These are phyloP conservation scores for Lactifluus subvellereus DNA, from an alignment of 768 basidiomycete genomes.

Conservation along the genomic window DNA sequence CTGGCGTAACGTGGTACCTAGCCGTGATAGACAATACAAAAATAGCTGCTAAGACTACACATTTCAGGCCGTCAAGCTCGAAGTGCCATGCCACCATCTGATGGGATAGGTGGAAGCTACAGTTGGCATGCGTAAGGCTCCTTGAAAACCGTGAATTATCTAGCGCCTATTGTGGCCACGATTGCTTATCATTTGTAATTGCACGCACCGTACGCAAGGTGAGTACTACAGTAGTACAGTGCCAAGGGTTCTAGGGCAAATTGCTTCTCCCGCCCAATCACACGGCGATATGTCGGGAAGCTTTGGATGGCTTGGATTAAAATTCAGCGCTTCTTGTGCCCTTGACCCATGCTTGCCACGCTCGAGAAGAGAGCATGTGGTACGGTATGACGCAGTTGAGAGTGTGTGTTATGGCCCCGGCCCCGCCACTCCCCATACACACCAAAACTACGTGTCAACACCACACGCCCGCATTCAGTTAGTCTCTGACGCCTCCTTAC, in stretches of 20 bases:
- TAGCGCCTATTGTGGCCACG: not conserved
- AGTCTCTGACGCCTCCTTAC: not conserved
- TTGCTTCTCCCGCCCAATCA: no score
- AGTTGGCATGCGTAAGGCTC: not conserved
- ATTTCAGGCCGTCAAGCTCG: not conserved
- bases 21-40: not conserved
- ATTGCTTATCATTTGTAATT: not conserved
- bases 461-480: not conserved
- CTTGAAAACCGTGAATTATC: not conserved
- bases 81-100: conserved; percentile 1
- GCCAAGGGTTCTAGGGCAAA: no score
- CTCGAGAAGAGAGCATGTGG: no score
- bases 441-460: not conserved
- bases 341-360: no score
- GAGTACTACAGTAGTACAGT: not conserved
- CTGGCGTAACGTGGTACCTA: not conserved
- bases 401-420: no score
- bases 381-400: no score
- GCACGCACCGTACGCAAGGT: not conserved
- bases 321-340: no score
- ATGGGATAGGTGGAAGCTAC: not conserved
- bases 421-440: not conserved
- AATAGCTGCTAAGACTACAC: not conserved
- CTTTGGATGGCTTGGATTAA: no score
- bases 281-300: no score